These are phyloP conservation scores for Thelephora terrestris DNA, from an alignment of 1,284 basidiomycete genomes.

Conservation along the genomic window DNA sequence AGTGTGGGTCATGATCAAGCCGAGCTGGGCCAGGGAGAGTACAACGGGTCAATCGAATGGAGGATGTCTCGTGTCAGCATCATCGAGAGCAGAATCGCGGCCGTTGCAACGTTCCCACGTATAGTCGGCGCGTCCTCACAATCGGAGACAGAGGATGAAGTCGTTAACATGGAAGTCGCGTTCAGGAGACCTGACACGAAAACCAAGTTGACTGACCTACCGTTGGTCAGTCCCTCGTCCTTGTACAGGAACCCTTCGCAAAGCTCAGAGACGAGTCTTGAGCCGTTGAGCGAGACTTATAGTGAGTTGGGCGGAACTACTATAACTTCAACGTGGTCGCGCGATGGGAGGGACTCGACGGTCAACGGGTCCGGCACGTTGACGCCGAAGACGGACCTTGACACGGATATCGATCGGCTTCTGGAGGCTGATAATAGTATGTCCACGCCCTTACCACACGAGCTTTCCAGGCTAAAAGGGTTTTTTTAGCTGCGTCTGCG, in stretches of 20 bases:
- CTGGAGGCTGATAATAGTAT: constrained; percentile 27
- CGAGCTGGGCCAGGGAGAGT: constrained; percentile 54
- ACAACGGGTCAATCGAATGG: constrained; percentile 64
- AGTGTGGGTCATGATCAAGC: constrained; percentile 60
- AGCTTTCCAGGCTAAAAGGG: not conserved
- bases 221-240: constrained; percentile 9
- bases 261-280: constrained; percentile 18
- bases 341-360: constrained; percentile 7
- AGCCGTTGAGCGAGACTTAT: constrained; percentile 1
- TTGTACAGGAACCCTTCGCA: constrained; percentile 19
- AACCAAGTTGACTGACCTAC: constrained; percentile 8
- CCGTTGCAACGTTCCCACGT: constrained; percentile 16
- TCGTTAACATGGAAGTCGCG: constrained; percentile 52
- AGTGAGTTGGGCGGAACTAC: constrained; percentile 15
- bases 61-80: constrained; percentile 58
- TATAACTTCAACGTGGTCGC: constrained; percentile 20
- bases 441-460: constrained; percentile 10
- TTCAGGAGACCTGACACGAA: constrained; percentile 28
- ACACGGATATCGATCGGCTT: constrained; percentile 18
- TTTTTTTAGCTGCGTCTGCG: constrained; percentile 6
- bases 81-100: constrained; percentile 37
- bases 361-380: too few relatives aligned
- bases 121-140: constrained; percentile 1
- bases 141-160: constrained; percentile 35
- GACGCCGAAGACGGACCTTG: constrained; percentile 3